Evolutionary conservation across 1,139 yeast species (phyloP).

Genomic region (Hyphopichia fennica): DNA sequence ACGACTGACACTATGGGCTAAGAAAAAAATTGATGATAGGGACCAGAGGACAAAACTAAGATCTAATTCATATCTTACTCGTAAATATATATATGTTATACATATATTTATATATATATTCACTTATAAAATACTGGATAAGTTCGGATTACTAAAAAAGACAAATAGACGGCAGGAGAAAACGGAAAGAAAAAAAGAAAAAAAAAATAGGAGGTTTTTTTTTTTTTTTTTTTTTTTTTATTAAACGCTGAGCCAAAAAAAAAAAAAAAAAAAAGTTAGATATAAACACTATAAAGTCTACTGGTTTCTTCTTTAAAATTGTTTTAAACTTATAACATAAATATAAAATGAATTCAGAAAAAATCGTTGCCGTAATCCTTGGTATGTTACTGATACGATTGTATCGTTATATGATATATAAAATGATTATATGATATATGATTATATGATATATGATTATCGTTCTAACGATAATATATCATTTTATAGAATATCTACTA

Average conservation of each 20-base stretch:
- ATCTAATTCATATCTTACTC: too few species aligned
- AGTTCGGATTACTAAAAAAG: not conserved
- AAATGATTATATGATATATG: too few species aligned
- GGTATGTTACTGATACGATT: slow-evolving; percentile 20
- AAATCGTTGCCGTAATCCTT: slow-evolving; percentile 40
- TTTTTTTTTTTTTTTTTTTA: too few species aligned
- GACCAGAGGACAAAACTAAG: too few species aligned
- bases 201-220: not conserved
- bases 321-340: too few species aligned
- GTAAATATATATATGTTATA: too few species aligned
- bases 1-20: too few species aligned
- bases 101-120: too few species aligned
- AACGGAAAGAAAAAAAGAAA: not conserved
- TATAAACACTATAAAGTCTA: not conserved
- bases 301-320: too few species aligned
- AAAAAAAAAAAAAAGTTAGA: not conserved
- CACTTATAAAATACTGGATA: too few species aligned
- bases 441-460: not conserved
- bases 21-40: too few species aligned
- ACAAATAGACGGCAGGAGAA: not conserved
- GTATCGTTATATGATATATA: too few species aligned
- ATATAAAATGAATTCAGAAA: slow-evolving; percentile 44
- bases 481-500: slow-evolving; percentile 3
- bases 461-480: not conserved
- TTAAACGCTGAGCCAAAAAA: not conserved